Evolutionary conservation across 1,284 basidiomycete species (phyloP).

Genomic region (Ustilago esculenta): DNA sequence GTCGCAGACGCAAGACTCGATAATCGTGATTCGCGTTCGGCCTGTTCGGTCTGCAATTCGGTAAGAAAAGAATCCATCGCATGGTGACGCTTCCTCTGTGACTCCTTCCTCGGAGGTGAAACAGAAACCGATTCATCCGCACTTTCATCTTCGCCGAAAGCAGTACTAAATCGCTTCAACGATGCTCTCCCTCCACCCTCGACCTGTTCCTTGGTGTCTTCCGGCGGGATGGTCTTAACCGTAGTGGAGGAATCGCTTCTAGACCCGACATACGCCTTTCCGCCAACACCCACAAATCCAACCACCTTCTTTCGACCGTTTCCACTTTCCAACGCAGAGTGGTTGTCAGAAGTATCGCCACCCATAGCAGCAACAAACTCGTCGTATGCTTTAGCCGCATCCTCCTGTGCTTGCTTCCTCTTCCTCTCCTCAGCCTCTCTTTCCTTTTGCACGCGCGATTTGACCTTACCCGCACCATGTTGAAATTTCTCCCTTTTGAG

Average conservation of each 20-base stretch:
- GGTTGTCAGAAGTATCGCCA: slow-evolving; percentile 20
- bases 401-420: slow-evolving; percentile 47
- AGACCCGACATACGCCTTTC: slow-evolving; percentile 34
- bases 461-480: slow-evolving; percentile 39
- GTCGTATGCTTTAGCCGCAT: slow-evolving; percentile 51
- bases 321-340: neutral
- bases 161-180: slow-evolving; percentile 13
- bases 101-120: slow-evolving; percentile 13
- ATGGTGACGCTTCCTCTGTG: slow-evolving; percentile 32
- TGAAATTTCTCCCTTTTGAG: slow-evolving; percentile 42
- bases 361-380: slow-evolving; percentile 58
- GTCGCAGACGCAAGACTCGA: slow-evolving; percentile 22
- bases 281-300: slow-evolving; percentile 51
- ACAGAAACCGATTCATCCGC: neutral
- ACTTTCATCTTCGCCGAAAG: slow-evolving; percentile 39
- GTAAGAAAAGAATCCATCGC: slow-evolving; percentile 54
- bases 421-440: slow-evolving; percentile 55
- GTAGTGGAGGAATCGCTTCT: too few species aligned
- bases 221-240: too few species aligned
- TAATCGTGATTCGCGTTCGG: slow-evolving; percentile 82
- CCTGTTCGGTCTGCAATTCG: slow-evolving; percentile 74
- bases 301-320: slow-evolving; percentile 1
- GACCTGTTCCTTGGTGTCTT: neutral
- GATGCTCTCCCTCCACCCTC: neutral
- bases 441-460: slow-evolving; percentile 53